Evolutionary conservation across 306 rosid species (phyloP).

Genomic region (Cajanus cajan): DNA sequence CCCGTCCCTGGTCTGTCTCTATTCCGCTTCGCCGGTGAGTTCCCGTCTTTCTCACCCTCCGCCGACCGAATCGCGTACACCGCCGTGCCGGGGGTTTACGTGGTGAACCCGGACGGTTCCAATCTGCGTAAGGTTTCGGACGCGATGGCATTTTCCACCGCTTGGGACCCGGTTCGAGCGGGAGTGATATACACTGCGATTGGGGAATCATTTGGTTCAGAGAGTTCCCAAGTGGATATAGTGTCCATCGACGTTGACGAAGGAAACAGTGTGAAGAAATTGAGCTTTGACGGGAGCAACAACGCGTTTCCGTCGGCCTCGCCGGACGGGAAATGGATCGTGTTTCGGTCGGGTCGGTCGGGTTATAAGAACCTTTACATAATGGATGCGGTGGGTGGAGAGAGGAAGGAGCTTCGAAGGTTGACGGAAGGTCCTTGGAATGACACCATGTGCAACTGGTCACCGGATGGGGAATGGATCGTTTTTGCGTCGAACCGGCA

Average conservation of each 20-base stretch:
- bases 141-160: constrained; percentile 54
- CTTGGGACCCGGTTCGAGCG: constrained; percentile 70
- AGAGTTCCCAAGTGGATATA: constrained; percentile 58
- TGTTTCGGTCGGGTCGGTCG: constrained; percentile 71
- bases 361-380: constrained; percentile 76
- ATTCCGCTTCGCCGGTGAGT: constrained; percentile 64
- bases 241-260: constrained; percentile 51
- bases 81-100: constrained; percentile 58
- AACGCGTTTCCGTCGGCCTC: constrained; percentile 83
- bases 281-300: constrained; percentile 69
- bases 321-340: constrained; percentile 76
- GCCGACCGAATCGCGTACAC: constrained; percentile 65
- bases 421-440: constrained; percentile 75
- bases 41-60: constrained; percentile 68
- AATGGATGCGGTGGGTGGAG: constrained; percentile 72
- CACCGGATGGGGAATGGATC: constrained; percentile 83
- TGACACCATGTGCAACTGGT: constrained; percentile 89
- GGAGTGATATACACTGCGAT: constrained; percentile 62
- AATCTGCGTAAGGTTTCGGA: constrained; percentile 48
- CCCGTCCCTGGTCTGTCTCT: constrained; percentile 55
- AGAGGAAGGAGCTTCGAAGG: constrained; percentile 39
- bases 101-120: constrained; percentile 70
- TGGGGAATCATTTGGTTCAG: constrained; percentile 66
- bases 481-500: constrained; percentile 74
- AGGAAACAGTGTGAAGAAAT: constrained; percentile 28